These are phyloP conservation scores for Phaffia australis DNA, from an alignment of 768 basidiomycete genomes.

Conservation along the genomic window DNA sequence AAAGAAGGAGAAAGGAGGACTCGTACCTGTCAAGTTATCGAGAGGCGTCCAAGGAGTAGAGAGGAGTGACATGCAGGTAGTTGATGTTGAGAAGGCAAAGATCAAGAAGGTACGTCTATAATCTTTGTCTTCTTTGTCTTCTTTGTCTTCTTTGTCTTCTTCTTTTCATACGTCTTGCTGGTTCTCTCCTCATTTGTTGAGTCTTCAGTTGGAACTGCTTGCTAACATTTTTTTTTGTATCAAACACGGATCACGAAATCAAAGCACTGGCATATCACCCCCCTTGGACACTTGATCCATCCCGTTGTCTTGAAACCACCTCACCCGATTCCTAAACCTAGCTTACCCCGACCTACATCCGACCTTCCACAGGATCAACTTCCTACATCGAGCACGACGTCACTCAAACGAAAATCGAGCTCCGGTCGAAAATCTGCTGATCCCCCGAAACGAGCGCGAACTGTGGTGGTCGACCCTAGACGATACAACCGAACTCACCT, in stretches of 20 bases:
- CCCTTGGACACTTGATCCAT: constrained; percentile 25
- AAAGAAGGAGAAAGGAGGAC: constrained; percentile 4
- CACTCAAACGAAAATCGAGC: constrained; percentile 19
- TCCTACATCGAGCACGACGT: background rate
- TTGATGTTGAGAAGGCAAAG: constrained; percentile 3
- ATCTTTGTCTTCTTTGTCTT: background rate
- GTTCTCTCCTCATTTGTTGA: too few species aligned
- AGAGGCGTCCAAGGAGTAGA: constrained; percentile 24
- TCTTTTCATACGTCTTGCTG: background rate
- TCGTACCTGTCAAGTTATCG: constrained; percentile 1
- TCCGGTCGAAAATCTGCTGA: constrained; percentile 9
- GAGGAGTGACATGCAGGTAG: constrained; percentile 19
- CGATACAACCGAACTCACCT: constrained; percentile 23
- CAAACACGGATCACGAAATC: background rate
- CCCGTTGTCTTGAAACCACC: constrained; percentile 18
- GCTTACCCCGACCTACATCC: constrained; percentile 9
- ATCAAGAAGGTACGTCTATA: constrained; percentile 15
- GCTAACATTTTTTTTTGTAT: too few species aligned
- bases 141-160: background rate
- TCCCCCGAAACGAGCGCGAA: constrained; percentile 15
- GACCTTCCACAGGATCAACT: background rate
- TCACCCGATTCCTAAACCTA: constrained; percentile 18
- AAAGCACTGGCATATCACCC: constrained; percentile 26
- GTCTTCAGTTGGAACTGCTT: too few species aligned
- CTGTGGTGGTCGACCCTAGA: constrained; percentile 20